phyloP scores from a whole-genome alignment of 2,329 filamentous ascomycete species.

The Ophiostoma novo-ulmi region DNA sequence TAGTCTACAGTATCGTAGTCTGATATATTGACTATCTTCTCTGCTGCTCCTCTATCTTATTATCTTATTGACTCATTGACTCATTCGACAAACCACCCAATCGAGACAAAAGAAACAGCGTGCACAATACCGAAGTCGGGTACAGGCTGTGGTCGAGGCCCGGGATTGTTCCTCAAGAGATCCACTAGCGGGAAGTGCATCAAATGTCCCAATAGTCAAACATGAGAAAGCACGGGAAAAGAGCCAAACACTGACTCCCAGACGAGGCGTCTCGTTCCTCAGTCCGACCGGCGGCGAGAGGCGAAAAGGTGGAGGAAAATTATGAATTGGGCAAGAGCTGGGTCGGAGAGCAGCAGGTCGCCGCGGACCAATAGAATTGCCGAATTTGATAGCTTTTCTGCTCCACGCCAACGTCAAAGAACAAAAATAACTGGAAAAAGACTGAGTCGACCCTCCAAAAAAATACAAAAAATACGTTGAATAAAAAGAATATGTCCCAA shows the following conservation, averaged over 20 bases:
- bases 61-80: background rate
- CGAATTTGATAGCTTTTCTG: constrained; percentile 19
- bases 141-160: background rate
- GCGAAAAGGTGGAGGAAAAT: constrained; percentile 14
- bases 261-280: background rate
- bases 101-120: background rate
- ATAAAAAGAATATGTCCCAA: background rate
- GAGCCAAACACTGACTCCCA: background rate
- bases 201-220: background rate
- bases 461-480: background rate
- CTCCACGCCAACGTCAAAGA: constrained; percentile 6
- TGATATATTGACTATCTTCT: background rate
- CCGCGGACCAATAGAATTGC: constrained; percentile 25
- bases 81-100: background rate
- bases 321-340: background rate
- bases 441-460: background rate
- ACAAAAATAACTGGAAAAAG: background rate
- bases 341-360: constrained; percentile 26
- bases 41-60: background rate
- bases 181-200: background rate
- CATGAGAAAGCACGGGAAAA: background rate
- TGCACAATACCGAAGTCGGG: constrained; percentile 6
- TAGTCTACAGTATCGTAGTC: background rate
- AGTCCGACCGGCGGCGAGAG: constrained; percentile 15
- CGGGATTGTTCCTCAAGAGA: background rate